Conservation (phyloP, 1,284 basidiomycete species). For the Cryptococcus sp. region DNA sequence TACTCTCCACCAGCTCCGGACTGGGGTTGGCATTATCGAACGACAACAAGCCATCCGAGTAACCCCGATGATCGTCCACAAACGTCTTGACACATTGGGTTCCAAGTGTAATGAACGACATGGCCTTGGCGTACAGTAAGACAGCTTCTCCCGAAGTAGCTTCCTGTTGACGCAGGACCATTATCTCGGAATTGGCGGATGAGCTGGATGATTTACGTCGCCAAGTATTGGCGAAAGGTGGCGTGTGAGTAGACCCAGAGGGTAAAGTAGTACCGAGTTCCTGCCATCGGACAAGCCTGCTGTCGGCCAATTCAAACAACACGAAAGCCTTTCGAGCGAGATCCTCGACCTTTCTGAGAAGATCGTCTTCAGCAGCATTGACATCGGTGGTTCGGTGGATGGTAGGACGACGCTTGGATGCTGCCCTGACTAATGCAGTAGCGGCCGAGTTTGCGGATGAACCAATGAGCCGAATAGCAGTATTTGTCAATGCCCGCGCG, state of each 20-base stretch:
- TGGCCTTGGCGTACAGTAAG: conserved; percentile 86
- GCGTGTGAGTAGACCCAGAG: conserved; percentile 6
- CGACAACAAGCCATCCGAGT: neutral
- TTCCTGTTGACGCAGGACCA: conserved; percentile 65
- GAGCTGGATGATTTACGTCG: conserved; percentile 26
- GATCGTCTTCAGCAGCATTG: conserved; percentile 74
- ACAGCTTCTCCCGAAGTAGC: conserved; percentile 71
- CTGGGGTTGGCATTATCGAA: conserved; percentile 20
- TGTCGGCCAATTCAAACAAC: conserved; percentile 86
- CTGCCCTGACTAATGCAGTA: conserved; percentile 39
- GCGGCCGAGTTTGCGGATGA: conserved; percentile 50
- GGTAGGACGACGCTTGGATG: conserved; percentile 29
- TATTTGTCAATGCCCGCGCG: conserved; percentile 78
- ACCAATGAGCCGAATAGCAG: conserved; percentile 87
- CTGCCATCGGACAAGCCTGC: conserved; percentile 68
- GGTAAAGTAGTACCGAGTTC: conserved; percentile 5
- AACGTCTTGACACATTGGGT: neutral
- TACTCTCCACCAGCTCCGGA: conserved; percentile 54
- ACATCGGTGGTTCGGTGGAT: conserved; percentile 33
- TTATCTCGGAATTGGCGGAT: conserved; percentile 45
- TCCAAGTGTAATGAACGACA: conserved; percentile 67
- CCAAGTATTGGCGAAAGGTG: conserved; percentile 18
- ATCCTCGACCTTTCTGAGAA: conserved; percentile 74
- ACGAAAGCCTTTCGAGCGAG: conserved; percentile 93
- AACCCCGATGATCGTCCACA: neutral